A percentile compares a stretch with the other conserved stretches of the same genome.
Conservation (phyloP, 495 filamentous ascomycete genomes). For the Umbilicaria muhlenbergii region DNA sequence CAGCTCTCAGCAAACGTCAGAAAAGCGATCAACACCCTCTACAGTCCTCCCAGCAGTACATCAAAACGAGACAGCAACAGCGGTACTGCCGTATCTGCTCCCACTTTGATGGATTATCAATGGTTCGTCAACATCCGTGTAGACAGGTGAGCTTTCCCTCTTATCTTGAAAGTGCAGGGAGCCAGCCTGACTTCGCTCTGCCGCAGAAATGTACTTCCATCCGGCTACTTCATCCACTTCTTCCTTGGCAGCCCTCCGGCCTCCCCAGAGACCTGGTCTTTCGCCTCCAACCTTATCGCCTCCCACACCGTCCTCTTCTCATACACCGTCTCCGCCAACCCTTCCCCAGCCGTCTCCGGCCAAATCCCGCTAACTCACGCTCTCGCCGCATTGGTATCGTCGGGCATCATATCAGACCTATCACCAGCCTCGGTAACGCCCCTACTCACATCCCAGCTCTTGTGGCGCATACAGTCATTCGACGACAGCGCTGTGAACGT, state of each 20-base stretch:
- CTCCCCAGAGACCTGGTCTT: conserved; percentile 25
- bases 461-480: conserved; percentile 16
- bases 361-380: conserved; percentile 41
- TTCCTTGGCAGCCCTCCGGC: conserved; percentile 37
- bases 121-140: conserved; percentile 48
- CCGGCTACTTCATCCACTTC: conserved; percentile 40
- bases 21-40: conserved; percentile 21
- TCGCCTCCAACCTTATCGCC: conserved; percentile 32
- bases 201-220: conserved; percentile 28
- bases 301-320: conserved; percentile 3
- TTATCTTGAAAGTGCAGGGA: not conserved
- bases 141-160: conserved; percentile 18
- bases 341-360: conserved; percentile 11
- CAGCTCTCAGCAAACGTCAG: conserved; percentile 16
- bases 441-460: conserved; percentile 29
- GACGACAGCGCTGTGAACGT: not conserved
- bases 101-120: conserved; percentile 22
- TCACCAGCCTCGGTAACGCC: conserved; percentile 21
- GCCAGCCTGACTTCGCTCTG: too few species aligned
- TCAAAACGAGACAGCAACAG: not conserved
- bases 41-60: conserved; percentile 11
- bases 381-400: conserved; percentile 25
- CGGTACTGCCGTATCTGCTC: conserved; percentile 6
- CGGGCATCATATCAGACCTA: conserved; percentile 25
- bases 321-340: not conserved